Conservation (phyloP, 2,329 filamentous ascomycete species). For the Waltergamsia citrina region DNA sequence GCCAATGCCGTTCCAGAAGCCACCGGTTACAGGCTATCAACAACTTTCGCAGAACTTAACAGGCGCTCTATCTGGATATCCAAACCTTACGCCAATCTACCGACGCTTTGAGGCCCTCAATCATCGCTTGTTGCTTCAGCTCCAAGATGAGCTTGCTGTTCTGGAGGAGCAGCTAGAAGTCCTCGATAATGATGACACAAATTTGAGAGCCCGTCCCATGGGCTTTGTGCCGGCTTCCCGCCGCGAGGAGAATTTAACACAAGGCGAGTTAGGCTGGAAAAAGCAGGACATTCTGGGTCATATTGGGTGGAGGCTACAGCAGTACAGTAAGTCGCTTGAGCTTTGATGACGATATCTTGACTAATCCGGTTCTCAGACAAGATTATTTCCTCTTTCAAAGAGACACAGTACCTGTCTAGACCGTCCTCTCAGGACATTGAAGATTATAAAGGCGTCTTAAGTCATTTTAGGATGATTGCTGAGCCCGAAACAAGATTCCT, state of each 20-base stretch:
- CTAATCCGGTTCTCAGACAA: constrained; percentile 32
- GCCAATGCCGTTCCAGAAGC: constrained; percentile 3
- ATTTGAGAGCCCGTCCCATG: constrained; percentile 29
- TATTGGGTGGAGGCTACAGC: constrained; percentile 55
- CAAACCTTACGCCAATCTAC: constrained; percentile 54
- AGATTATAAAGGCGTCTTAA: constrained; percentile 44
- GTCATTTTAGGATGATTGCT: constrained; percentile 42
- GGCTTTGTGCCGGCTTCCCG: constrained; percentile 48
- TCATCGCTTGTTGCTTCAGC: constrained; percentile 69
- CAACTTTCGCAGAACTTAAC: constrained; percentile 46
- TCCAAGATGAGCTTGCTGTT: constrained; percentile 78
- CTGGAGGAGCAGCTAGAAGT: constrained; percentile 68
- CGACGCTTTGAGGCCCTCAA: constrained; percentile 75
- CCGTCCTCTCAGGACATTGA: constrained; percentile 38
- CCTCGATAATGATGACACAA: constrained; percentile 52
- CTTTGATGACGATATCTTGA: background rate
- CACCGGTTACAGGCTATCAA: constrained; percentile 48
- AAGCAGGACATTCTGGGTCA: constrained; percentile 51
- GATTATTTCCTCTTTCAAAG: constrained; percentile 48
- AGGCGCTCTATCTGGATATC: constrained; percentile 11
- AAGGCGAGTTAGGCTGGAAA: constrained; percentile 48
- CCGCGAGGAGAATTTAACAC: constrained; percentile 42
- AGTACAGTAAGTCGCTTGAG: constrained; percentile 49
- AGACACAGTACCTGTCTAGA: constrained; percentile 36
- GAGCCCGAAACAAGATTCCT: constrained; percentile 53